These are phyloP conservation scores for Boletus rubroflammeus DNA, from an alignment of 768 basidiomycete species.

Conservation along the genomic window DNA sequence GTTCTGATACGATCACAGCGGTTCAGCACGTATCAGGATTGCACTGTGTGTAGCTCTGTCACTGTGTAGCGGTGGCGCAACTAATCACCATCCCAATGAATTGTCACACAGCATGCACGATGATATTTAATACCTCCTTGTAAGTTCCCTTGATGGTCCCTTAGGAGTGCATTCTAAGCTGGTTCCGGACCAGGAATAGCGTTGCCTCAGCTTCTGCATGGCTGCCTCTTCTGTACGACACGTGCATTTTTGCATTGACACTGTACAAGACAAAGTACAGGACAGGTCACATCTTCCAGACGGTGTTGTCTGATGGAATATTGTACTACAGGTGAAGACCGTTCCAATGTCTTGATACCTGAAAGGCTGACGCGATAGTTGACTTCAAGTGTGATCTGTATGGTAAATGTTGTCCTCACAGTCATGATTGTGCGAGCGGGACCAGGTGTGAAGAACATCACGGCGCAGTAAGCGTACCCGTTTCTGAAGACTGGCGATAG, in stretches of 20 bases:
- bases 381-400: slow-evolving; percentile 34
- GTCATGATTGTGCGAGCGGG: slow-evolving; percentile 36
- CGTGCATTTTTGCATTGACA: slow-evolving; percentile 33
- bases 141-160: slow-evolving; percentile 7
- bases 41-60: slow-evolving; percentile 10
- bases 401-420: slow-evolving; percentile 37
- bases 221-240: slow-evolving; percentile 41
- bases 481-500: neutral
- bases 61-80: slow-evolving; percentile 31
- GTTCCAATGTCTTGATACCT: neutral
- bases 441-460: slow-evolving; percentile 33
- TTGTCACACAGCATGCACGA: slow-evolving; percentile 35
- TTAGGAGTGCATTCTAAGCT: neutral
- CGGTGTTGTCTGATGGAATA: slow-evolving; percentile 32
- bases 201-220: slow-evolving; percentile 38
- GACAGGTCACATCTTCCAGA: slow-evolving; percentile 18
- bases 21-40: slow-evolving; percentile 9
- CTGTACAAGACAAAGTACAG: slow-evolving; percentile 28
- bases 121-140: slow-evolving; percentile 34
- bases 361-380: neutral
- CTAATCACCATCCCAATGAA: neutral
- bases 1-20: slow-evolving; percentile 1
- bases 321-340: slow-evolving; percentile 33
- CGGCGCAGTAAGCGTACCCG: slow-evolving; percentile 27
- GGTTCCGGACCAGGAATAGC: slow-evolving; percentile 9